Conservation (phyloP, 116 monocot genomes). For the Cymodocea nodosa region DNA sequence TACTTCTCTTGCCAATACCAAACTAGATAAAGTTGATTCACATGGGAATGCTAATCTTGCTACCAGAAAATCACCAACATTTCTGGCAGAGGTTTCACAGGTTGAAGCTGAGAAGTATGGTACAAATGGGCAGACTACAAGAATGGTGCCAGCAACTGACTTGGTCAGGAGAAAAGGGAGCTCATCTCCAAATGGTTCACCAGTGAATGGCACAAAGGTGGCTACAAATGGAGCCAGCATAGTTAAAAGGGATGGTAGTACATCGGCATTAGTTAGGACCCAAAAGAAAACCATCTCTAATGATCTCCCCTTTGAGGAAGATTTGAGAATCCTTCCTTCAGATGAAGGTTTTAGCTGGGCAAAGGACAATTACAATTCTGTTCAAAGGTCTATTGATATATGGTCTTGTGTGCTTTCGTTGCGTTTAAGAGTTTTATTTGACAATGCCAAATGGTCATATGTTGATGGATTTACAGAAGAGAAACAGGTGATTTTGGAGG, state of each 20-base stretch:
- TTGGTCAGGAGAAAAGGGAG: slow-evolving; percentile 11
- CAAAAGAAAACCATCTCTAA: slow-evolving; percentile 6
- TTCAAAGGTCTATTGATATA: slow-evolving; percentile 66
- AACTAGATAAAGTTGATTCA: slow-evolving; percentile 10
- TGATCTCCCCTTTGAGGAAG: slow-evolving; percentile 21
- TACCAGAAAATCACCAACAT: slow-evolving; percentile 8
- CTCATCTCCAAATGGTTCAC: slow-evolving; percentile 5
- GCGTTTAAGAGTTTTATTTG: slow-evolving; percentile 51
- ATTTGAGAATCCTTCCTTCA: slow-evolving; percentile 51
- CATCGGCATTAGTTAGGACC: slow-evolving; percentile 28
- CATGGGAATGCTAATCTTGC: neutral
- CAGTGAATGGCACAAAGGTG: slow-evolving; percentile 25
- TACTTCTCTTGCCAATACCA: slow-evolving; percentile 27
- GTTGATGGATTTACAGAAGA: slow-evolving; percentile 65
- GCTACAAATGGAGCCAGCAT: slow-evolving; percentile 23
- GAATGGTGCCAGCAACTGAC: slow-evolving; percentile 54
- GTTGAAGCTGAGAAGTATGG: slow-evolving; percentile 11
- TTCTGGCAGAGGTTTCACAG: slow-evolving; percentile 10
- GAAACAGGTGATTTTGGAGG: slow-evolving; percentile 47
- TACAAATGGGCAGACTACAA: slow-evolving; percentile 34
- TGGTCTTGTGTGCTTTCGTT: slow-evolving; percentile 86
- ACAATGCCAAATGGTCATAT: slow-evolving; percentile 88
- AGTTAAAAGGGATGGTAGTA: slow-evolving; percentile 20
- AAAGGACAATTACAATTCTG: slow-evolving; percentile 63
- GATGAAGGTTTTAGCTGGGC: slow-evolving; percentile 88